A percentile compares a stretch with the other conserved stretches of the same genome.
These are phyloP conservation scores for Blastobotrys niveus DNA, from an alignment of 1,139 yeast genomes.

Conservation along the genomic window DNA sequence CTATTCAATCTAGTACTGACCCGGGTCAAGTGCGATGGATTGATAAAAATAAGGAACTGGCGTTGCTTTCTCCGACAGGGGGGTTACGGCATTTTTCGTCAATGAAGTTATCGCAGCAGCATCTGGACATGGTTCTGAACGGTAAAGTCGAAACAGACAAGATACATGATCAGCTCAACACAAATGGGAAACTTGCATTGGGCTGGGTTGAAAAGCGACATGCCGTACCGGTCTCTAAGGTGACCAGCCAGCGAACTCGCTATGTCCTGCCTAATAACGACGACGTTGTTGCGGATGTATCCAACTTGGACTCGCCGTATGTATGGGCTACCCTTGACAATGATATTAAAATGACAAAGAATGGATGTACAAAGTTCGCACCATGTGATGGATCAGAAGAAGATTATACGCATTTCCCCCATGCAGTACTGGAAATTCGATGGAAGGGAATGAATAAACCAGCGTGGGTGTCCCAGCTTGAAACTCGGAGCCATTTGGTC, in stretches of 20 bases:
- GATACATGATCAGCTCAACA: constrained; percentile 10
- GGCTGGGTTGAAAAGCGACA: constrained; percentile 35
- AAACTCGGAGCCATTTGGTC: constrained; percentile 35
- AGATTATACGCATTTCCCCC: constrained; percentile 36
- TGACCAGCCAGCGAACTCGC: constrained; percentile 29
- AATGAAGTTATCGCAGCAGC: constrained; percentile 30
- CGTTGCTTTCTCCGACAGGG: constrained; percentile 46
- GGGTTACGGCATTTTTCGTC: constrained; percentile 46
- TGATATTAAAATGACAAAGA: constrained; percentile 40
- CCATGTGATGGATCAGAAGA: constrained; percentile 5
- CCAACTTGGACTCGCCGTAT: constrained; percentile 22
- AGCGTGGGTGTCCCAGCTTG: constrained; percentile 35
- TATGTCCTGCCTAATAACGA: constrained; percentile 17
- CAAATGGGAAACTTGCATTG: constrained; percentile 33
- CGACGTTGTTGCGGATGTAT: constrained; percentile 1
- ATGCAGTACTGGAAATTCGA: constrained; percentile 43
- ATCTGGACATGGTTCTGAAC: constrained; percentile 30
- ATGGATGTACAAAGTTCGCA: constrained; percentile 13
- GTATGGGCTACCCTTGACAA: constrained; percentile 45
- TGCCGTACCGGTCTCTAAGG: constrained; percentile 29
- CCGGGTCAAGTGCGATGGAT: constrained; percentile 38
- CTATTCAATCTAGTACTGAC: constrained; percentile 34
- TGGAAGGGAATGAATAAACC: constrained; percentile 40
- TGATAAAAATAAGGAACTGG: constrained; percentile 19
- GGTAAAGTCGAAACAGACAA: constrained; percentile 14